Percentiles rank a stretch among this genome's conserved stretches.
These are phyloP conservation scores for Mallotus repandus DNA, from an alignment of 441 rosid genomes.

Conservation along the genomic window DNA sequence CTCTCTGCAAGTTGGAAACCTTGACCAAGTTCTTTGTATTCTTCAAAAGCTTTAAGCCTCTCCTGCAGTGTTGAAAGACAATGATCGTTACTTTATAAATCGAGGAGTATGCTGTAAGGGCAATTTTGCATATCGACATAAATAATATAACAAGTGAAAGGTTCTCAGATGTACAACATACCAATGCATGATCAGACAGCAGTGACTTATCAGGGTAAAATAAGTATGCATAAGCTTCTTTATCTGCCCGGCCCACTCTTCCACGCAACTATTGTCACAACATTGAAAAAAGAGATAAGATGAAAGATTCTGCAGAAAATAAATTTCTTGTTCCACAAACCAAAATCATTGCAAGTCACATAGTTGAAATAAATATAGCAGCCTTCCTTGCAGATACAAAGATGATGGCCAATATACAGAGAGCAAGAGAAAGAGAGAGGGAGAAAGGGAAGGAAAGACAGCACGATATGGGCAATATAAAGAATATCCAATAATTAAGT, in stretches of 20 bases:
- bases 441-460: too few species aligned
- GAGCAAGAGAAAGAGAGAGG: not conserved
- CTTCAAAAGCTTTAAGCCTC: constrained; percentile 93
- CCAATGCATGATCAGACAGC: constrained; percentile 80
- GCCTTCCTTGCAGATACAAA: not conserved
- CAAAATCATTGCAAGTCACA: constrained; percentile 4
- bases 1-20: constrained; percentile 98
- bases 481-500: not conserved
- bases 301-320: constrained; percentile 8
- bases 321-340: not conserved
- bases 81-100: constrained; percentile 10
- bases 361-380: not conserved
- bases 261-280: constrained; percentile 75
- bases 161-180: constrained; percentile 32
- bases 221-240: constrained; percentile 93
- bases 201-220: constrained; percentile 84
- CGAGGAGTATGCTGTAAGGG: constrained; percentile 11
- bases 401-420: not conserved
- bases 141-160: not conserved
- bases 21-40: constrained; percentile 92
- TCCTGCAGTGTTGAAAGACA: constrained; percentile 53
- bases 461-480: not conserved
- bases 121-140: not conserved
- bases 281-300: constrained; percentile 11
- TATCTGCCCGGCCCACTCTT: constrained; percentile 98